Conservation (phyloP, 352 stramenopile genomes). For the Hyaloperonospora arabidopsidis region DNA sequence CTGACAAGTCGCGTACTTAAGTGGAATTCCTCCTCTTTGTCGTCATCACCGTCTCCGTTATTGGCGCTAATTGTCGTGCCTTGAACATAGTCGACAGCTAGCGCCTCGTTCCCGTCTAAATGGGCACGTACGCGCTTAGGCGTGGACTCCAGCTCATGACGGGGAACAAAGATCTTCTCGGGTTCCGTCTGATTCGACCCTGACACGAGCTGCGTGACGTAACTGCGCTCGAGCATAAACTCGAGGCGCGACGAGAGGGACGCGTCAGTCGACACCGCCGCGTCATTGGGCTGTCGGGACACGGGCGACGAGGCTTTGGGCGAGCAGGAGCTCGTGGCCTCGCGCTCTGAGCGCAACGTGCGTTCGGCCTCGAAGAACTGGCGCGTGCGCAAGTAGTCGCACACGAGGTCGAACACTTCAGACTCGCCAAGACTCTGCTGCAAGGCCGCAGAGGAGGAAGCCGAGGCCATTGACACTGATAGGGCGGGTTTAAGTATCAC, state of each 20-base stretch:
- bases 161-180: conserved; percentile 73
- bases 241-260: conserved; percentile 60
- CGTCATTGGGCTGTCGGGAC: conserved; percentile 21
- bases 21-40: conserved; percentile 43
- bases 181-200: conserved; percentile 46
- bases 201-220: conserved; percentile 77
- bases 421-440: conserved; percentile 77
- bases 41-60: conserved; percentile 12
- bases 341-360: conserved; percentile 62
- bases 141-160: conserved; percentile 46
- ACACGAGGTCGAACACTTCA: conserved; percentile 84
- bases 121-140: conserved; percentile 52
- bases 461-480: conserved; percentile 30
- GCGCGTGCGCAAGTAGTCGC: conserved; percentile 79
- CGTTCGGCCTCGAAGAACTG: conserved; percentile 82
- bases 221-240: conserved; percentile 76
- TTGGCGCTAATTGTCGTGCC: conserved; percentile 14
- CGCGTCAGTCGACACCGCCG: conserved; percentile 8
- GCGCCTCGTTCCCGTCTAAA: conserved; percentile 66
- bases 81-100: conserved; percentile 35
- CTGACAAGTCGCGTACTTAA: conserved; percentile 68
- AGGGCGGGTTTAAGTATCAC: no score
- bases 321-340: conserved; percentile 9
- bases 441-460: conserved; percentile 51
- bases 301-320: conserved; percentile 18